Evolutionary conservation across 345 rosid species (phyloP), one percentile per base, ranked within the genome.

Genomic region (sweet orange (Citrus sinensis)): DNA sequence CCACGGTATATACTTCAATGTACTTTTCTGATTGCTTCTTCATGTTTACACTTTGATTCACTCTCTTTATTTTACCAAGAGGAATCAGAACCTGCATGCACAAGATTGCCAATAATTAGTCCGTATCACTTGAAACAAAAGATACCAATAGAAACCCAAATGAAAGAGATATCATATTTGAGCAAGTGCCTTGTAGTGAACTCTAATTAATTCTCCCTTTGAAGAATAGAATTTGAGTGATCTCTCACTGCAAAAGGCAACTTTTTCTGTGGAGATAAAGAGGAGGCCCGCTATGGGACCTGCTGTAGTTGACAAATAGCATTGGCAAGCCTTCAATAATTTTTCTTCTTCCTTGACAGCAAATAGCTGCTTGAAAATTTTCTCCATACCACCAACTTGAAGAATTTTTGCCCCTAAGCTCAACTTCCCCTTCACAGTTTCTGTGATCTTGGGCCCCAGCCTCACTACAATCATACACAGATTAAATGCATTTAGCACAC

Each of bases 11-110:
- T 32, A 93, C 74, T 81, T 95, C 91, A 29, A 91, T 80, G 82
- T 88, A 92, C 87, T 95, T 92, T 42, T 92, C 85, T 10, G 94
- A 88, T 65, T 95, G 94, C 42, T 83, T 90, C 91, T 92, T 84
- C 63, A 68, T 81, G 79, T 90, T 89, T 79, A 82, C 83, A 49
- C 89, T 86, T 37, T 83, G 87, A 80, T 88, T 88, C 5, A 84
- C 92, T 74, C 79, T 74, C 77, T 86, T 85, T 83, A 95, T 86
- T 81, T 89, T 90, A 55, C 68, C 68, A 13, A 91, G 76, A 1
- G 97, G 97, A 78, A 94, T 87, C 68, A 87, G 70, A 4, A 91
- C 89, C 92, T 83, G 82, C 22, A 54, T 3, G 16, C 81, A 78
- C 22, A 56, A 5, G 63, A 56, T 7, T 54, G 27, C 51, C 49